These are phyloP conservation scores for Aleurites moluccanus DNA, from an alignment of 441 rosid species.

Conservation along the genomic window DNA sequence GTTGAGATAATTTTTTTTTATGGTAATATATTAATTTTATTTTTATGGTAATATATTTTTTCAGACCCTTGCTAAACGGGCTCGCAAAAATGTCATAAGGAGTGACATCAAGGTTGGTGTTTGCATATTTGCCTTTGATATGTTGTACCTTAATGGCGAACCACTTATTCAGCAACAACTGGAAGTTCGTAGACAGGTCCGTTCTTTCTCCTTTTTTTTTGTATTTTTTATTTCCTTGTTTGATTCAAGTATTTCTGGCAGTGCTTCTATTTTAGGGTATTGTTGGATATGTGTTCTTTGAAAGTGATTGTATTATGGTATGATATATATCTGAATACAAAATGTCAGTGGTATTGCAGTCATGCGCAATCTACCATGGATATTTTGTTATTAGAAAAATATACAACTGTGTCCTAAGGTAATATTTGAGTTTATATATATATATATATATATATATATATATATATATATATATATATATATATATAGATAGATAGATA, in stretches of 20 bases:
- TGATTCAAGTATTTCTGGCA: background rate
- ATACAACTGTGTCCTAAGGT: background rate
- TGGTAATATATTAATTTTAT: constrained; percentile 6
- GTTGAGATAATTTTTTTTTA: constrained; percentile 20
- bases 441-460: no score
- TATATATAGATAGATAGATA: no score
- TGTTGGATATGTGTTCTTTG: constrained; percentile 9
- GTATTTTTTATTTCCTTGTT: background rate
- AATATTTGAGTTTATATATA: background rate
- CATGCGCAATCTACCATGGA: background rate
- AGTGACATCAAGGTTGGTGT: constrained; percentile 87
- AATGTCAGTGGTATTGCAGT: constrained; percentile 1
- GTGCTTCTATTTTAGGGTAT: constrained; percentile 1
- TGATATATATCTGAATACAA: background rate
- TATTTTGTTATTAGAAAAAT: background rate
- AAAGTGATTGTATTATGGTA: constrained; percentile 3
- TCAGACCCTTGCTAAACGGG: constrained; percentile 76
- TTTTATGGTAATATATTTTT: constrained; percentile 10
- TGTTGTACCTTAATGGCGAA: constrained; percentile 74
- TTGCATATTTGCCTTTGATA: constrained; percentile 90
- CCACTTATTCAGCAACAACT: constrained; percentile 77
- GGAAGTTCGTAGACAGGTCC: constrained; percentile 76
- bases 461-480: no score
- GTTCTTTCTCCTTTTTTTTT: background rate
- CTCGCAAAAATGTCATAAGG: constrained; percentile 75